These are phyloP conservation scores for Mayamaea pseudoterrestris DNA, from an alignment of 108 stramenopile species.

Conservation along the genomic window DNA sequence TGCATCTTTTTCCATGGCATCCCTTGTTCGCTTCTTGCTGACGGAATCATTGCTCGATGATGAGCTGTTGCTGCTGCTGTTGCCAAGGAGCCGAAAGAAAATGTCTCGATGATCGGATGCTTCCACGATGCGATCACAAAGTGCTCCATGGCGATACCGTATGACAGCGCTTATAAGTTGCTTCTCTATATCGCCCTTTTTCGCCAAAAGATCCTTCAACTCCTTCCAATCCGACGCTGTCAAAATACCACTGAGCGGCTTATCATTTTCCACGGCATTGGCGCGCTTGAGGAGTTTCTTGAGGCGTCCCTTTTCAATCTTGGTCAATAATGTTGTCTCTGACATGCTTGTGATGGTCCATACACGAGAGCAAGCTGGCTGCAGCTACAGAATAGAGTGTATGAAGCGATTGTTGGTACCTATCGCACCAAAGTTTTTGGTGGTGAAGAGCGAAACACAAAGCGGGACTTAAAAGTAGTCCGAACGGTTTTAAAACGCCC, in stretches of 20 bases:
- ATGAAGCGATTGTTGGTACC: too few relatives aligned
- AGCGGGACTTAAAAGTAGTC: too few relatives aligned
- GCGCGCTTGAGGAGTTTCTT: slow-evolving; percentile 1
- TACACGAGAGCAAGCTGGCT: too few relatives aligned
- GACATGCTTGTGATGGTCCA: too few relatives aligned
- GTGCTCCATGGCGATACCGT: not conserved
- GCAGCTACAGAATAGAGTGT: too few relatives aligned
- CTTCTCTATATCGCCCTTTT: too few relatives aligned
- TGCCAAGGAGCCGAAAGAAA: slow-evolving; percentile 28
- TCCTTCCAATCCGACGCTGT: not conserved
- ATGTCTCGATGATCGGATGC: slow-evolving; percentile 62
- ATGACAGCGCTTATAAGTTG: not conserved
- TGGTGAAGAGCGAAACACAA: too few relatives aligned
- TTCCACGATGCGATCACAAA: slow-evolving; percentile 18
- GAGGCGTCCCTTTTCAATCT: slow-evolving; percentile 1
- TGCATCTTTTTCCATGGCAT: slow-evolving; percentile 2
- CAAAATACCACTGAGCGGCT: not conserved
- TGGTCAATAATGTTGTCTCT: too few relatives aligned
- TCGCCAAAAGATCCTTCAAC: not conserved
- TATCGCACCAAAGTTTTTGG: too few relatives aligned
- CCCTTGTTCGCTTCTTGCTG: slow-evolving; percentile 2
- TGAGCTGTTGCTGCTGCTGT: not conserved
- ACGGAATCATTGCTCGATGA: slow-evolving; percentile 12
- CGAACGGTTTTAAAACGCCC: too few relatives aligned
- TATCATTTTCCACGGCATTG: not conserved